These are phyloP conservation scores for Endocarpon pusillum DNA, from an alignment of 495 filamentous ascomycete genomes.

Conservation along the genomic window DNA sequence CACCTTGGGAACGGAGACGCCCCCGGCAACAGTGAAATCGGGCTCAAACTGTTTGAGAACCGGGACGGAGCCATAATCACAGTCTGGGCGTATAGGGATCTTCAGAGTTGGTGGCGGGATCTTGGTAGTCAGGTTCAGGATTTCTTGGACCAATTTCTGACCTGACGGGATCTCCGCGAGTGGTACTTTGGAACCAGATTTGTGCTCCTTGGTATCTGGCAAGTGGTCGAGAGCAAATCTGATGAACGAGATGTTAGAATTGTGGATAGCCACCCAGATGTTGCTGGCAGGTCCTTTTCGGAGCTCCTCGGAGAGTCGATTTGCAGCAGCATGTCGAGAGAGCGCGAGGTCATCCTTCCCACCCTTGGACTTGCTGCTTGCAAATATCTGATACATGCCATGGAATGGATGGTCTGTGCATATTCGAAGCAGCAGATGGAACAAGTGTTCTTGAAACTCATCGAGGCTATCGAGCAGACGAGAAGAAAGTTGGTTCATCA, in stretches of 20 bases:
- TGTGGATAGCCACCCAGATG: slow-evolving; percentile 54
- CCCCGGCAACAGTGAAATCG: slow-evolving; percentile 68
- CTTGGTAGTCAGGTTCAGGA: slow-evolving; percentile 27
- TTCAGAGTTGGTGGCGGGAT: slow-evolving; percentile 85
- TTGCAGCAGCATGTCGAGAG: slow-evolving; percentile 55
- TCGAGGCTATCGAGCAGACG: slow-evolving; percentile 53
- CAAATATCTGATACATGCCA: slow-evolving; percentile 88
- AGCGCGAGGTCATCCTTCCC: slow-evolving; percentile 54
- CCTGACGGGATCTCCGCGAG: slow-evolving; percentile 43
- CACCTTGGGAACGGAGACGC: slow-evolving; percentile 83
- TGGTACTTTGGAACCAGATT: slow-evolving; percentile 48
- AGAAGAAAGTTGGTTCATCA: slow-evolving; percentile 94
- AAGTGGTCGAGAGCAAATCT: slow-evolving; percentile 46
- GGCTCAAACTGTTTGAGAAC: slow-evolving; percentile 48
- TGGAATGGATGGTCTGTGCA: slow-evolving; percentile 89
- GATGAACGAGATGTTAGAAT: slow-evolving; percentile 57
- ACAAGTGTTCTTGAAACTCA: slow-evolving; percentile 61
- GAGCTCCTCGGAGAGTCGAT: slow-evolving; percentile 42
- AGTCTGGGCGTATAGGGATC: slow-evolving; percentile 52
- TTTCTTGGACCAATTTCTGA: slow-evolving; percentile 35
- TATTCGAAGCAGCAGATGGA: slow-evolving; percentile 54
- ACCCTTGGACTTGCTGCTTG: slow-evolving; percentile 47
- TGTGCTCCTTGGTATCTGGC: slow-evolving; percentile 35
- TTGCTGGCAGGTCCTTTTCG: slow-evolving; percentile 27
- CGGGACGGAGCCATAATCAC: slow-evolving; percentile 62